These are phyloP conservation scores for Musa beccarii DNA, from an alignment of 176 grass and related monocot genomes.

Conservation along the genomic window DNA sequence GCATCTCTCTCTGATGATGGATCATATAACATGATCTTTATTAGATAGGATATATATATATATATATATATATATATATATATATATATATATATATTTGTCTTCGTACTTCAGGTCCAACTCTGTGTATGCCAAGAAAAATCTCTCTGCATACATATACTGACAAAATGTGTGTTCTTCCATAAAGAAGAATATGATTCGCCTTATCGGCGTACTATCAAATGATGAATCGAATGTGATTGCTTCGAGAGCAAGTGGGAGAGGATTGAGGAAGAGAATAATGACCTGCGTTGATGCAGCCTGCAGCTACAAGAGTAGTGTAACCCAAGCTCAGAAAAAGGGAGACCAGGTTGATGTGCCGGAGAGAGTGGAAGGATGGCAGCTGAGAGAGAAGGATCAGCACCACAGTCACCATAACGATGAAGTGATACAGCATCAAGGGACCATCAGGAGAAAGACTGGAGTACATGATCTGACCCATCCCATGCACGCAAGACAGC, in stretches of 20 bases:
- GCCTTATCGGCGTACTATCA: neutral
- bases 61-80: too few relatives aligned
- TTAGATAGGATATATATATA: too few relatives aligned
- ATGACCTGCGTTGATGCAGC: conserved; percentile 76
- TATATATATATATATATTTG: too few relatives aligned
- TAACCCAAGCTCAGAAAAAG: conserved; percentile 71
- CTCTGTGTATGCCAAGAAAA: too few relatives aligned
- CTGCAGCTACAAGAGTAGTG: conserved; percentile 55
- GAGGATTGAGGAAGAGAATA: conserved; percentile 2
- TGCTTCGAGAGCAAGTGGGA: conserved; percentile 15
- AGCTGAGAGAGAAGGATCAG: conserved; percentile 79
- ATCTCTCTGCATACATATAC: too few relatives aligned
- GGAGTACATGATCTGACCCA: conserved; percentile 78
- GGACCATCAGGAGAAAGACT: conserved; percentile 57
- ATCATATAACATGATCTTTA: too few relatives aligned
- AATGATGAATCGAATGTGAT: neutral
- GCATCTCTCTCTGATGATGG: neutral
- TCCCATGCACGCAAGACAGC: neutral
- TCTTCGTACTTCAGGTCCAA: too few relatives aligned
- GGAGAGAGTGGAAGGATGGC: conserved; percentile 87
- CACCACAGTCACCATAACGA: conserved; percentile 69
- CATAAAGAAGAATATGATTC: too few relatives aligned
- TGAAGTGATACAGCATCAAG: conserved; percentile 83
- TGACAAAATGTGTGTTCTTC: too few relatives aligned
- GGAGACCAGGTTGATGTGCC: conserved; percentile 86